Conservation (phyloP, 2,329 filamentous ascomycete species). For the Colletotrichum orchidophilum region DNA sequence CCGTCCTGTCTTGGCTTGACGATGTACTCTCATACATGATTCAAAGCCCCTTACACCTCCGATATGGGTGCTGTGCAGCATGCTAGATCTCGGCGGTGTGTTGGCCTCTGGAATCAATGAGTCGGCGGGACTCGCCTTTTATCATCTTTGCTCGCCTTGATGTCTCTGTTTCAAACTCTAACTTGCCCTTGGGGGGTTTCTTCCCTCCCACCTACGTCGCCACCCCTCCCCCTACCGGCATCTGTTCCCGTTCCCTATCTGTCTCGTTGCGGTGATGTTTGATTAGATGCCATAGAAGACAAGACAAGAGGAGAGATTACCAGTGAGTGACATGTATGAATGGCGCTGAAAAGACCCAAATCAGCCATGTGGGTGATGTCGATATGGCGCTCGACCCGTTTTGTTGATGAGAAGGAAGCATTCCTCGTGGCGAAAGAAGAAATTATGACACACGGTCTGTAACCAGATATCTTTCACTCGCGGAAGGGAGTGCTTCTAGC, state of each 20-base stretch:
- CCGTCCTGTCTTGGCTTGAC: neutral
- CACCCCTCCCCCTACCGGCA: neutral
- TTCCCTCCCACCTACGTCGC: neutral
- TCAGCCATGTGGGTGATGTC: no score
- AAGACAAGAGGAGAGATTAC: no score
- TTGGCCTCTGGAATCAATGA: neutral
- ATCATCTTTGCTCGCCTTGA: neutral
- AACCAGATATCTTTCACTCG: no score
- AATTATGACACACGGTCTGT: no score
- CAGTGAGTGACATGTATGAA: no score
- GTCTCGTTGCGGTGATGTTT: neutral
- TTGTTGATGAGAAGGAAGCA: no score
- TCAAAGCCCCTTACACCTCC: neutral
- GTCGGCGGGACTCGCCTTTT: neutral
- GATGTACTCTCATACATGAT: neutral
- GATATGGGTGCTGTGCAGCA: neutral
- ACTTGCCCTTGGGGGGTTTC: neutral
- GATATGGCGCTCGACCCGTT: no score
- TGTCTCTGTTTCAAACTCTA: slow-evolving; percentile 5
- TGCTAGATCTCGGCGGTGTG: neutral
- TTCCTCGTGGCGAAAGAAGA: no score
- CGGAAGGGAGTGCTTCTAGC: no score
- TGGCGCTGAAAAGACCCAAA: no score
- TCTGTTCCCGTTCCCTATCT: no score
- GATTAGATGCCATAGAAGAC: no score